Evolutionary conservation across 2,329 filamentous ascomycete species (phyloP).

Genomic region (Exophiala alcalophila): DNA sequence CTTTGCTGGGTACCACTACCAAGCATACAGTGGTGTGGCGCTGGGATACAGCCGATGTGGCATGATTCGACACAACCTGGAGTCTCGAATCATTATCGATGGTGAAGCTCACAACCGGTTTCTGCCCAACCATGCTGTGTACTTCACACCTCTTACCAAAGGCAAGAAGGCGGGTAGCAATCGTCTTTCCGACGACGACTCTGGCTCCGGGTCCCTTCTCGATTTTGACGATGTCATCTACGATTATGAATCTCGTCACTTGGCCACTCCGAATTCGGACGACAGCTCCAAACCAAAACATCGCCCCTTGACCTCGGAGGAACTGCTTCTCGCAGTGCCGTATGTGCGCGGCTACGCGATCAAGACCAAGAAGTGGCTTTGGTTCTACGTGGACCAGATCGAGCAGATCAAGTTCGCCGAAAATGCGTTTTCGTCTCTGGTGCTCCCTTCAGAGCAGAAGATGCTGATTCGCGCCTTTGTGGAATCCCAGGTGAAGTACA

Average conservation of each 20-base stretch:
- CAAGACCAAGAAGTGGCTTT: constrained; percentile 44
- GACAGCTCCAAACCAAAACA: constrained; percentile 29
- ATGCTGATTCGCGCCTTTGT: constrained; percentile 49
- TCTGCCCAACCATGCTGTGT: constrained; percentile 41
- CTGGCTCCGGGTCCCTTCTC: constrained; percentile 25
- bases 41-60: constrained; percentile 32
- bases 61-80: constrained; percentile 36
- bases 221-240: constrained; percentile 24
- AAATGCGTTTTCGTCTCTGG: constrained; percentile 47
- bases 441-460: constrained; percentile 49
- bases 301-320: constrained; percentile 29
- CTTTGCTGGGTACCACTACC: constrained; percentile 51
- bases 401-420: constrained; percentile 46
- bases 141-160: constrained; percentile 18
- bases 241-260: constrained; percentile 13
- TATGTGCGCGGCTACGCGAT: constrained; percentile 50
- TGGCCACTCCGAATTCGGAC: constrained; percentile 5
- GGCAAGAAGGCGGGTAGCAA: background rate
- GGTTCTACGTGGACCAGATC: constrained; percentile 41
- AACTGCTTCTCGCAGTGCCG: constrained; percentile 43
- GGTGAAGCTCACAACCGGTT: constrained; percentile 50
- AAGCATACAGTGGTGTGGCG: constrained; percentile 48
- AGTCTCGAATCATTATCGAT: constrained; percentile 53
- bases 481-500: constrained; percentile 40
- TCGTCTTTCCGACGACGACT: constrained; percentile 12